Base-by-base conservation (phyloP, 2,329 filamentous ascomycete genomes). In the Dactylellina haptotyla region DNA sequence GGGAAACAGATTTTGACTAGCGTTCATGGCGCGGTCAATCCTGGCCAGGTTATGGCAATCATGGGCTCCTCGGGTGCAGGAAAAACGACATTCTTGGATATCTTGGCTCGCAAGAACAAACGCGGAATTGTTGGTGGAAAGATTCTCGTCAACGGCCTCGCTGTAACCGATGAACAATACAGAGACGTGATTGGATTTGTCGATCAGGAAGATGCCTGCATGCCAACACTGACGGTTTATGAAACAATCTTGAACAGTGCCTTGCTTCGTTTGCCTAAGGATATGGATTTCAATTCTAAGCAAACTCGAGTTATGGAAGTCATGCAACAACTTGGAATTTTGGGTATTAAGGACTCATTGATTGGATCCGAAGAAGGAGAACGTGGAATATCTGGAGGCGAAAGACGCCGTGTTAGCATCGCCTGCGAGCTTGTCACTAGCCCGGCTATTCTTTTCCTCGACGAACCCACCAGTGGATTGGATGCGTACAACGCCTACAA, bases 401-500 rank as follows among this genome's bases (percentile, higher is more conserved):
- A 99, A 82, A 98, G 98, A 82, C 88, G 95, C 76, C 89, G 95
- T 78, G 95, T 99, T 53, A 93, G 93, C 51, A 99, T 99, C 79
- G 95, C 96, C 51, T 99, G 96, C 81, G 95, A 99, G 80, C 86
- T 99, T 62, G 95, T 99, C 71, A 99, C 95, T 3, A 97, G 93
- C 78, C 95, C 95, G 2, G 97, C 93, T 72, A 97, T 99, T 75
- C 86, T 99, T 18, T 98, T 99, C 83, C 85, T 99, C 63, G 95
- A 99, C 79, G 95, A 99, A 79, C 95, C 95, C 0, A 99, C 95
- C 0, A 98, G 94, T 79, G 95, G 95, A 61, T 85, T 98, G 20
- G 95, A 99, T 80, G 92, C 95, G 0, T 99, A 89, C 84, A 99
- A 99, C 79, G 96, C 96, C 4, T 99, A 95, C 84, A 99, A 99